Conservation (phyloP, 2,329 filamentous ascomycete genomes). For the Triangularia verruculosa region DNA sequence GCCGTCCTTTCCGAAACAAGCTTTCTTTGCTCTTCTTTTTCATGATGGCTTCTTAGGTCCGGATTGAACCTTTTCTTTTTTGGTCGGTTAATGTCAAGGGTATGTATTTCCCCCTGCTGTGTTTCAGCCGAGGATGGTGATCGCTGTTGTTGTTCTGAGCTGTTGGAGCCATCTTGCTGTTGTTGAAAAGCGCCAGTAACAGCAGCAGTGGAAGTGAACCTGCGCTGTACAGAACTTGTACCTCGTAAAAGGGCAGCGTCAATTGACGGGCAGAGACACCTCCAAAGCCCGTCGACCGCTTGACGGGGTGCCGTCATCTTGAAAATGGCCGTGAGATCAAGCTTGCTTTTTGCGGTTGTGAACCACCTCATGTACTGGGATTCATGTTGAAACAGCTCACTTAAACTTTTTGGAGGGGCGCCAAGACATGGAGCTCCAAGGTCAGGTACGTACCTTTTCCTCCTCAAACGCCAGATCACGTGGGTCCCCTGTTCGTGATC, state of each 20-base stretch:
- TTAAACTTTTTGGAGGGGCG: not conserved
- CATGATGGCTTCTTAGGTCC: not conserved
- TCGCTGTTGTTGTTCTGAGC: not conserved
- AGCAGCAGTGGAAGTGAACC: constrained; percentile 14
- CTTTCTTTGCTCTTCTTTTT: not conserved
- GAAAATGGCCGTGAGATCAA: not conserved
- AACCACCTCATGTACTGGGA: not conserved
- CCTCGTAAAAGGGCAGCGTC: constrained; percentile 40
- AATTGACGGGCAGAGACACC: constrained; percentile 59
- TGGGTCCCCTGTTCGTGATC: not conserved
- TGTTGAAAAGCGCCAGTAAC: constrained; percentile 4
- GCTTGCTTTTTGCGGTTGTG: not conserved
- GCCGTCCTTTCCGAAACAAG: no score
- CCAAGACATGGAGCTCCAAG: not conserved
- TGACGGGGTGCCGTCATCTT: constrained; percentile 31
- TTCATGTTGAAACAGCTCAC: not conserved
- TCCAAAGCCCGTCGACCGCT: constrained; percentile 59
- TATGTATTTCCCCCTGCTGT: no score
- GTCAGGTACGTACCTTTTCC: not conserved
- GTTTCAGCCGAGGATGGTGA: no score
- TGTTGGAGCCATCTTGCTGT: not conserved
- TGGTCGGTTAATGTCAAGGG: no score
- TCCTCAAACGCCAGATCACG: not conserved
- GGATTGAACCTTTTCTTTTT: no score
- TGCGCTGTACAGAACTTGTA: constrained; percentile 23